These are phyloP conservation scores for Vanilla planifolia DNA, from an alignment of 106 monocot genomes.

Conservation along the genomic window DNA sequence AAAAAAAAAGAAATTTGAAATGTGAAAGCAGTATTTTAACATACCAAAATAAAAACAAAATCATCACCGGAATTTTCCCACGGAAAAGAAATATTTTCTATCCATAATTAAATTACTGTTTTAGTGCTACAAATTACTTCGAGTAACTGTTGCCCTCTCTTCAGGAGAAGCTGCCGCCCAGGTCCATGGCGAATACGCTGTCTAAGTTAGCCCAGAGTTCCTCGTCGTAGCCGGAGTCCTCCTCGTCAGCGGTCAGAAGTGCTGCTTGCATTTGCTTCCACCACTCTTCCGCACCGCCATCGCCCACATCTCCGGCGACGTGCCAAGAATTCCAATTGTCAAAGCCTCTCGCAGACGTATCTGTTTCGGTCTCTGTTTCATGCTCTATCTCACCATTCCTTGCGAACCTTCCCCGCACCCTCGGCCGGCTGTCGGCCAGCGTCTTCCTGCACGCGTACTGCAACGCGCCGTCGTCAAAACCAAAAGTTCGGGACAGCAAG, in stretches of 20 bases:
- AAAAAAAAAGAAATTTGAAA: too few relatives aligned
- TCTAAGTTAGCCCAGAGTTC: slow-evolving; percentile 22
- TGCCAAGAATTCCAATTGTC: too few relatives aligned
- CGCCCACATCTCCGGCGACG: too few relatives aligned
- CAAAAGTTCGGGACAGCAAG: not conserved
- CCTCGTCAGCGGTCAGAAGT: slow-evolving; percentile 1
- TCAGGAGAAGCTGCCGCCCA: too few relatives aligned
- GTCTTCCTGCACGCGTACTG: slow-evolving; percentile 51
- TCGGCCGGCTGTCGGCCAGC: slow-evolving; percentile 32
- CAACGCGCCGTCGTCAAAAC: not conserved
- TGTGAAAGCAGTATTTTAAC: too few relatives aligned
- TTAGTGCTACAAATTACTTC: too few relatives aligned
- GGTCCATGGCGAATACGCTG: slow-evolving; percentile 24
- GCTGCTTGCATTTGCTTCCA: slow-evolving; percentile 17
- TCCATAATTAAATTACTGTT: too few relatives aligned
- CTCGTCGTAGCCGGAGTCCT: slow-evolving; percentile 9
- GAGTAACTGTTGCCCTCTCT: too few relatives aligned
- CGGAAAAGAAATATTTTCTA: too few relatives aligned
- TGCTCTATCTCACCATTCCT: slow-evolving; percentile 25
- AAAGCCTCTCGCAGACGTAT: not conserved
- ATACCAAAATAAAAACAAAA: too few relatives aligned
- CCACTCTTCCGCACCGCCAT: slow-evolving; percentile 16
- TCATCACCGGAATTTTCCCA: too few relatives aligned
- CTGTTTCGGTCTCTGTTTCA: slow-evolving; percentile 15
- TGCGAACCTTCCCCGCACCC: slow-evolving; percentile 38